These are phyloP conservation scores for Botrytis pseudocinerea DNA, from an alignment of 2,329 filamentous ascomycete species.

Conservation along the genomic window DNA sequence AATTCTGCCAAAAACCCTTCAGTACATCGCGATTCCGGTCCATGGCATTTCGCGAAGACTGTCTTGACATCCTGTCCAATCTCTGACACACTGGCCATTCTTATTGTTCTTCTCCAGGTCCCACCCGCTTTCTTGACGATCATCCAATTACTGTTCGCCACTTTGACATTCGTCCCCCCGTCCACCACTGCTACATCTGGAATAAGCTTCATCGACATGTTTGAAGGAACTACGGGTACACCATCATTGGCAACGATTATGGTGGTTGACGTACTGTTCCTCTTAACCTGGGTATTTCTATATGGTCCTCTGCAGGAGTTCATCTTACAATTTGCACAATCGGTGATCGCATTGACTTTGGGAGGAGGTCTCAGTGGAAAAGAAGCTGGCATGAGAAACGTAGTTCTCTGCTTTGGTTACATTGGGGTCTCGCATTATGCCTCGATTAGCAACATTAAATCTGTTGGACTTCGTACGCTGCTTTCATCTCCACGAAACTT, in stretches of 20 bases:
- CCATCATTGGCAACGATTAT: conserved; percentile 83
- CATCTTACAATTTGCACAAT: conserved; percentile 85
- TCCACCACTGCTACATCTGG: conserved; percentile 70
- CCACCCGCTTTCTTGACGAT: conserved; percentile 84
- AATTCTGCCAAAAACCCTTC: conserved; percentile 67
- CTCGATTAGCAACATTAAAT: conserved; percentile 35
- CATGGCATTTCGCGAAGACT: conserved; percentile 76
- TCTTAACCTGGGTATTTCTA: conserved; percentile 83
- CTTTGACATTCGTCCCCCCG: conserved; percentile 87
- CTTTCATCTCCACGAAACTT: conserved; percentile 35
- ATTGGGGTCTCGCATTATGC: conserved; percentile 47
- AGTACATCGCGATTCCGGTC: conserved; percentile 69
- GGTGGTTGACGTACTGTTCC: conserved; percentile 78
- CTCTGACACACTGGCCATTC: conserved; percentile 92
- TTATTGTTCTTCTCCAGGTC: conserved; percentile 92
- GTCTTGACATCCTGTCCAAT: conserved; percentile 88
- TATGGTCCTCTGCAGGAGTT: conserved; percentile 87
- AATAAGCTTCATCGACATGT: conserved; percentile 83
- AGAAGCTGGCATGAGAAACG: conserved; percentile 69
- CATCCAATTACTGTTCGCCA: conserved; percentile 89
- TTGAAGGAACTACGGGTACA: conserved; percentile 82
- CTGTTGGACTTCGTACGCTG: conserved; percentile 35
- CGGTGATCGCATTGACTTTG: conserved; percentile 87
- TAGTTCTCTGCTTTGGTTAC: conserved; percentile 69
- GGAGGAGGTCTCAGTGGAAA: conserved; percentile 75